phyloP scores from a whole-genome alignment of 805 yeast genomes.

The Blastobotrys peoriensis region DNA sequence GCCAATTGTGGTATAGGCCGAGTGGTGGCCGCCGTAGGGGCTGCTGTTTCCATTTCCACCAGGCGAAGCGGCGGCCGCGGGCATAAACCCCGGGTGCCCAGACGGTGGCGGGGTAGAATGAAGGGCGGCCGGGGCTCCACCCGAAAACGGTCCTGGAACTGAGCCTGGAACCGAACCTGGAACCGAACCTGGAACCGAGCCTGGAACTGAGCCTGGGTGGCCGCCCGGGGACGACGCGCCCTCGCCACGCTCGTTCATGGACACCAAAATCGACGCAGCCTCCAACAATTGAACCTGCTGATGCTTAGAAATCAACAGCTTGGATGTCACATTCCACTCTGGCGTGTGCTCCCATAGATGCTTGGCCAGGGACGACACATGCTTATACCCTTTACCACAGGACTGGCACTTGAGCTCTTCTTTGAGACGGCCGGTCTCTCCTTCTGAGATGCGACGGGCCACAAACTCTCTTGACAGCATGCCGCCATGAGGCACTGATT shows the following conservation, averaged over 20 bases:
- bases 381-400: conserved; percentile 88
- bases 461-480: conserved; percentile 48
- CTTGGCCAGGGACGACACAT: conserved; percentile 79
- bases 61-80: too few species aligned
- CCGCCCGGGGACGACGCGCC: too few species aligned
- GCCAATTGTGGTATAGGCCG: too few species aligned
- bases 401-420: conserved; percentile 85
- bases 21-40: too few species aligned
- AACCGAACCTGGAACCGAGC: too few species aligned
- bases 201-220: too few species aligned
- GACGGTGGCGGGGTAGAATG: too few species aligned
- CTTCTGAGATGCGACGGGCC: conserved; percentile 76
- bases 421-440: conserved; percentile 77
- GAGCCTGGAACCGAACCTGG: too few species aligned
- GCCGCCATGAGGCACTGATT: conserved; percentile 6
- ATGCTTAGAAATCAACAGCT: conserved; percentile 74
- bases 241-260: conserved; percentile 59
- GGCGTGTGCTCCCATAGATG: conserved; percentile 94
- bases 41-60: too few species aligned
- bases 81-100: too few species aligned
- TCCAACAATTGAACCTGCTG: conserved; percentile 81
- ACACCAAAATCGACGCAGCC: conserved; percentile 65
- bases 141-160: too few species aligned
- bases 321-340: conserved; percentile 85
- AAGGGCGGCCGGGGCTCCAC: too few species aligned